A percentile compares a stretch with the other conserved stretches of the same genome.
phyloP scores from a whole-genome alignment of 345 rosid genomes.

The Balakata baccata region DNA sequence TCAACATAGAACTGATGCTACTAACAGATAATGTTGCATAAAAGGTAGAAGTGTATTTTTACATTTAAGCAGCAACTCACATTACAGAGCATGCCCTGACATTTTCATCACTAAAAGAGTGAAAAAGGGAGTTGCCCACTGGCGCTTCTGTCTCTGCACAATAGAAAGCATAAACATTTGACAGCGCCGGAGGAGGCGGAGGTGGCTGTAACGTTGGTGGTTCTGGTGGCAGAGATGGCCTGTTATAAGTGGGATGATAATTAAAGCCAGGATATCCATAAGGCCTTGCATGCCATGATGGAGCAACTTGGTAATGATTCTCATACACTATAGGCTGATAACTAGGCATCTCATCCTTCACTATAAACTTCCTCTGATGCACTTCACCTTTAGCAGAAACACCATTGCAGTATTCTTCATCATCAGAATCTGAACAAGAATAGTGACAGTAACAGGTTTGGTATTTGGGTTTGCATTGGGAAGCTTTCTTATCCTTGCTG shows the following conservation, averaged over 20 bases:
- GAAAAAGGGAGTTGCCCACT: constrained; percentile 18
- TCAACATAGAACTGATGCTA: too few species aligned
- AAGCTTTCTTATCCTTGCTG: too few species aligned
- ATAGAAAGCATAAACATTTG: constrained; percentile 21
- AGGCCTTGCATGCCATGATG: not conserved
- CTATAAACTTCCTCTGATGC: too few species aligned
- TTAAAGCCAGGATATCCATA: too few species aligned
- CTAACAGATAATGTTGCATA: too few species aligned
- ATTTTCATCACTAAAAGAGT: constrained; percentile 25
- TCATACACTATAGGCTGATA: not conserved
- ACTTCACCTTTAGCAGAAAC: too few species aligned
- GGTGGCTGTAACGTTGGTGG: not conserved
- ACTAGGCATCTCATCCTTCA: not conserved
- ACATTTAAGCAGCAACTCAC: constrained; percentile 1
- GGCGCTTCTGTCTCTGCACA: constrained; percentile 12
- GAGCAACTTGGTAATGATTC: not conserved
- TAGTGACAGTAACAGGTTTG: not conserved
- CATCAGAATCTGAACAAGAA: not conserved
- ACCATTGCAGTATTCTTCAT: not conserved
- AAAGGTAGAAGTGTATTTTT: too few species aligned
- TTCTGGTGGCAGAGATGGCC: too few species aligned
- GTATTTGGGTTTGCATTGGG: too few species aligned
- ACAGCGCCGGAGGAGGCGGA: not conserved
- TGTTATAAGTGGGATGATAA: too few species aligned
- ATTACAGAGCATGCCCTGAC: constrained; percentile 21